Percentiles rank a stretch among this genome's conserved stretches.
Conservation (phyloP, 129 eudicot species). For the Centrapalus pauciflorus region DNA sequence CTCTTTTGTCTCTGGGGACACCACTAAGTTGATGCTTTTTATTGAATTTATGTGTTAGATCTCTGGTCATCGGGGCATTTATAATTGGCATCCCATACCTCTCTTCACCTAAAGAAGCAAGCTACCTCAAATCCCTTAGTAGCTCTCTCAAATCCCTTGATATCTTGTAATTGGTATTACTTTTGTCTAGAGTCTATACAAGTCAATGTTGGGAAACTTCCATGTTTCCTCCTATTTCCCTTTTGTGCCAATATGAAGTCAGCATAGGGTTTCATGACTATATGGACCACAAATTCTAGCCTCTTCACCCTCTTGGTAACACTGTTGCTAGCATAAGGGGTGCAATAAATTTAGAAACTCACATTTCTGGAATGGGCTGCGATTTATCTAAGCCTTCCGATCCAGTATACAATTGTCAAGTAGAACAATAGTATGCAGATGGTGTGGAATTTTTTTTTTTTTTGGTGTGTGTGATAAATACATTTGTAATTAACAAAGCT, state of each 20-base stretch:
- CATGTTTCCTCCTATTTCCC: not conserved
- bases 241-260: not conserved
- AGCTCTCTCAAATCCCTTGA: too few relatives aligned
- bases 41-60: too few relatives aligned
- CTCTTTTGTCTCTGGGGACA: too few relatives aligned
- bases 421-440: conserved; percentile 22
- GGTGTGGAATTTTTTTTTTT: not conserved
- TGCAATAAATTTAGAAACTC: not conserved
- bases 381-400: conserved; percentile 2
- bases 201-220: not conserved
- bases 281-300: not conserved
- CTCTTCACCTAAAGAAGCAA: too few relatives aligned
- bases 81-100: too few relatives aligned
- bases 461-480: not conserved
- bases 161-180: too few relatives aligned
- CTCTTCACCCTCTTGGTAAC: not conserved
- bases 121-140: too few relatives aligned
- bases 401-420: not conserved
- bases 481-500: not conserved
- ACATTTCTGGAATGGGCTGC: not conserved
- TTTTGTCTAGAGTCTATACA: too few relatives aligned
- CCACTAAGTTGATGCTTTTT: too few relatives aligned
- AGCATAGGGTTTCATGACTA: not conserved
- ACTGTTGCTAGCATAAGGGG: not conserved
- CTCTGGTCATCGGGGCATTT: too few relatives aligned